These are phyloP conservation scores for Aspergillus amoenus DNA, from an alignment of 2,329 filamentous ascomycete species.

Conservation along the genomic window DNA sequence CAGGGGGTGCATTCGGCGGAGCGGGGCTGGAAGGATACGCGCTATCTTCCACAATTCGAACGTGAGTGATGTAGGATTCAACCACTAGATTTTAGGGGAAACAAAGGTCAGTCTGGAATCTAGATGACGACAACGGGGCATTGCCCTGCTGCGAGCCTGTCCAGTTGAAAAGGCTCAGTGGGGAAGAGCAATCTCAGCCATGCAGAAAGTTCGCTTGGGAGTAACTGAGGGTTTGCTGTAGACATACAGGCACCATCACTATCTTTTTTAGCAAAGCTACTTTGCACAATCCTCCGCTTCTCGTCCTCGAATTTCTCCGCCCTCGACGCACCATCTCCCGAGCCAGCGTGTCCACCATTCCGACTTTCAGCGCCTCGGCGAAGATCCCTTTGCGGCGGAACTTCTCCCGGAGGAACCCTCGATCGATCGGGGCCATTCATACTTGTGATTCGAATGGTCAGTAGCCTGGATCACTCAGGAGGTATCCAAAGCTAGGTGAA, in stretches of 20 bases:
- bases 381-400: constrained; percentile 30
- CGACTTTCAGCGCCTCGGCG: constrained; percentile 35
- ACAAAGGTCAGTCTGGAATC: constrained; percentile 19
- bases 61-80: constrained; percentile 98
- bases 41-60: constrained; percentile 84
- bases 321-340: constrained; percentile 40
- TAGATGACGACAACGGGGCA: neutral
- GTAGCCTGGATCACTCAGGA: constrained; percentile 27
- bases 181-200: neutral
- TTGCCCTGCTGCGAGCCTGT: neutral
- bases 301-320: constrained; percentile 96
- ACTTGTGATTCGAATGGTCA: constrained; percentile 21
- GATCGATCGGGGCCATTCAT: constrained; percentile 40
- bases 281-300: constrained; percentile 90
- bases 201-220: constrained; percentile 13
- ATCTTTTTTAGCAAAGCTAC: constrained; percentile 90
- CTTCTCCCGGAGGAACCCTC: constrained; percentile 31
- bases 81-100: constrained; percentile 53
- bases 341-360: constrained; percentile 26
- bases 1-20: constrained; percentile 70
- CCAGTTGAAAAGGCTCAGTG: neutral
- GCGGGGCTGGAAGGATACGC: constrained; percentile 79
- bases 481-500: constrained; percentile 28
- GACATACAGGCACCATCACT: constrained; percentile 77
- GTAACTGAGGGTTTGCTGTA: neutral